Conservation (phyloP, 1,284 basidiomycete species). For the Tetrapyrgos nigripes region DNA sequence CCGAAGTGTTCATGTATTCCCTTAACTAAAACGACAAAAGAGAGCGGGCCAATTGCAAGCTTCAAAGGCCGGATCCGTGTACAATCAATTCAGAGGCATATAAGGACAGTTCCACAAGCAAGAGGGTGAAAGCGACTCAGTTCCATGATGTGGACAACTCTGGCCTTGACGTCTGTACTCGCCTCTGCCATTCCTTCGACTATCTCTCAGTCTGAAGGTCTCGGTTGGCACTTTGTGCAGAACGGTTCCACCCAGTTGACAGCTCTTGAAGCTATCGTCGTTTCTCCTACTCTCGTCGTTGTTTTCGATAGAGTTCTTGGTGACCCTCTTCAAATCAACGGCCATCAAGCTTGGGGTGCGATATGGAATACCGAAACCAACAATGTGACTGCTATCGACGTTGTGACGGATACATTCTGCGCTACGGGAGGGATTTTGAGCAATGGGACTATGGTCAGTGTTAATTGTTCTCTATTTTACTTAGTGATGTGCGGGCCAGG, state of each 20-base stretch:
- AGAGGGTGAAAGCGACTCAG: too few relatives aligned
- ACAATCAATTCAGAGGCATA: too few relatives aligned
- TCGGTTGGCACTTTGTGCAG: conserved; percentile 41
- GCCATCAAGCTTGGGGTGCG: conserved; percentile 51
- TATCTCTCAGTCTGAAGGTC: too few relatives aligned
- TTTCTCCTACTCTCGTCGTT: conserved; percentile 50
- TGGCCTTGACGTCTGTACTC: too few relatives aligned
- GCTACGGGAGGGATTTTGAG: conserved; percentile 54
- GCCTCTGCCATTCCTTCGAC: too few relatives aligned
- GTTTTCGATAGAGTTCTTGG: conserved; percentile 53
- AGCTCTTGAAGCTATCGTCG: conserved; percentile 53
- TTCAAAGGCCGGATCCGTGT: too few relatives aligned
- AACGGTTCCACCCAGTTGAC: conserved; percentile 50
- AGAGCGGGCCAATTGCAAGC: too few relatives aligned
- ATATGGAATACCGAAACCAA: conserved; percentile 52
- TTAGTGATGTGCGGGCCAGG: too few relatives aligned
- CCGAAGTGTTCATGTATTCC: too few relatives aligned
- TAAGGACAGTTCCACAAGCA: too few relatives aligned
- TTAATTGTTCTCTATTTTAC: neutral
- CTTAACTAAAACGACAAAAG: too few relatives aligned
- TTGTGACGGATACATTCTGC: conserved; percentile 59
- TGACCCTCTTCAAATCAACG: conserved; percentile 49
- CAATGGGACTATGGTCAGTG: conserved; percentile 51
- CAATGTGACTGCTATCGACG: conserved; percentile 45
- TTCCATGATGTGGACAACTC: too few relatives aligned